Evolutionary conservation across 2,329 filamentous ascomycete genomes (phyloP).

Genomic region (Penicillium sp.): DNA sequence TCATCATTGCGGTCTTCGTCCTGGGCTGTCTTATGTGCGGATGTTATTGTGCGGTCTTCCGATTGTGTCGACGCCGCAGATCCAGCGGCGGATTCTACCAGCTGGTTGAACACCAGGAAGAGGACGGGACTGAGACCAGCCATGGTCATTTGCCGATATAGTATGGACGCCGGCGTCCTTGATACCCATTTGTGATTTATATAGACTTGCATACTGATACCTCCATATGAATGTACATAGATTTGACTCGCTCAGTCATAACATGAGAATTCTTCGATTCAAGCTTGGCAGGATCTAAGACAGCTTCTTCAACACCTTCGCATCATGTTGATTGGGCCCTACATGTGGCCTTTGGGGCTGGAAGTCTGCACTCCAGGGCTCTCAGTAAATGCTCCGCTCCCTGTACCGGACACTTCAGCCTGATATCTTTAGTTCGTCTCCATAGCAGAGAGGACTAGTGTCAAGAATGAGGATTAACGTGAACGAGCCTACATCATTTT

Average conservation of each 20-base stretch:
- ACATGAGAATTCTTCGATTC: too few species aligned
- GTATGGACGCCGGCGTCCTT: conserved; percentile 7
- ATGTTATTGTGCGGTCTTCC: conserved; percentile 11
- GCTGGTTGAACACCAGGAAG: conserved; percentile 12
- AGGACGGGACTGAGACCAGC: conserved; percentile 5
- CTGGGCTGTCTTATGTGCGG: conserved; percentile 11
- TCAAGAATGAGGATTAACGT: too few species aligned
- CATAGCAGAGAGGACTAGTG: too few species aligned
- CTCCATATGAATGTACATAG: neutral
- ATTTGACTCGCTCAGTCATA: neutral
- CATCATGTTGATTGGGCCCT: too few species aligned
- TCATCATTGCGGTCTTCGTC: conserved; percentile 6
- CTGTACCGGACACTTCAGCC: too few species aligned
- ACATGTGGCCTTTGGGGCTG: too few species aligned
- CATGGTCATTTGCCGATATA: conserved; percentile 11
- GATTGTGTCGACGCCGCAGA: neutral
- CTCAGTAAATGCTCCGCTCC: too few species aligned
- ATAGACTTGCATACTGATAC: neutral
- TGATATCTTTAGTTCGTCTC: too few species aligned
- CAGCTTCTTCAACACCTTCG: too few species aligned
- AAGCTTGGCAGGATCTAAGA: too few species aligned
- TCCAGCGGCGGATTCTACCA: conserved; percentile 6
- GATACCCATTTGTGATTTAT: conserved; percentile 6
- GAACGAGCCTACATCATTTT: too few species aligned
- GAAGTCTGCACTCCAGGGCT: too few species aligned